A percentile compares a stretch with the other conserved stretches of the same genome.
Conservation (phyloP, 208 protist species). For the Trichomonas tenax region DNA sequence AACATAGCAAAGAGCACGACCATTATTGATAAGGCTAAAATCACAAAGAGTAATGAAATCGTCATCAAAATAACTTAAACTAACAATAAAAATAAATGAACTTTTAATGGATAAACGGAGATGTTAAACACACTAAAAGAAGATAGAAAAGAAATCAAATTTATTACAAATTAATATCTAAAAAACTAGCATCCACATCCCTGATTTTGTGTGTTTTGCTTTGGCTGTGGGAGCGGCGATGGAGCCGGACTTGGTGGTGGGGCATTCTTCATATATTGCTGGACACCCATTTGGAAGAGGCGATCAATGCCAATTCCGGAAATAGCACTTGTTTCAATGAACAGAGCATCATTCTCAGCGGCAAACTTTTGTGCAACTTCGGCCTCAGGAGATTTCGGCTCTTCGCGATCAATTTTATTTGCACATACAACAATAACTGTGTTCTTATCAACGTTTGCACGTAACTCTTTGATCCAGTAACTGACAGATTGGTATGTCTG, state of each 20-base stretch:
- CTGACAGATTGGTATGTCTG: constrained; percentile 82
- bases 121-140: too few relatives aligned
- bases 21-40: too few relatives aligned
- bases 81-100: too few relatives aligned
- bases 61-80: too few relatives aligned
- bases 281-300: background rate
- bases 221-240: background rate
- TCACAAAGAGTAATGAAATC: too few relatives aligned
- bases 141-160: too few relatives aligned
- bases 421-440: constrained; percentile 57
- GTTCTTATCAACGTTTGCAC: constrained; percentile 69
- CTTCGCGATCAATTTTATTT: background rate
- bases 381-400: background rate
- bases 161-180: background rate
- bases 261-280: background rate
- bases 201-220: background rate
- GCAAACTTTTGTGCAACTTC: background rate
- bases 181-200: background rate
- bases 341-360: background rate
- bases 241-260: background rate
- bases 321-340: background rate
- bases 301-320: background rate
- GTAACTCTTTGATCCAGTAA: constrained; percentile 89
- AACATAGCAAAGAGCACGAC: too few relatives aligned
- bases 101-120: too few relatives aligned